Base-by-base conservation (phyloP, 257 asterid genomes). In the Mentha longifolia region DNA sequence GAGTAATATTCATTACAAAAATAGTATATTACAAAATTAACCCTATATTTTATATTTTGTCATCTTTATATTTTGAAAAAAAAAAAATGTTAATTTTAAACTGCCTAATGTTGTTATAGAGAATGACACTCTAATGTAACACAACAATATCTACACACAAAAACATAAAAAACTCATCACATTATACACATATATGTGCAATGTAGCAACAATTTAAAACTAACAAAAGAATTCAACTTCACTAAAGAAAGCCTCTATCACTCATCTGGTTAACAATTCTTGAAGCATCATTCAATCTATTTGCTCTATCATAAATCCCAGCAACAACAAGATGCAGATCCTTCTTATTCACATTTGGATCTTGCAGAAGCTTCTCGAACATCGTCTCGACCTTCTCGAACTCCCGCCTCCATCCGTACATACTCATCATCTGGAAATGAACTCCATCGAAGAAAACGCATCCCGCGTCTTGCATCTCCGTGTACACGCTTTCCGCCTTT, bases 391-490 rank as follows among this genome's bases (percentile, higher is more conserved):
- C 88, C 88, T 49, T 80, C 63, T 76, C 83, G n/a, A 85, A 94
- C 61, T 91, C 87, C 74, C 83, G 72, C 78, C 86, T 83, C 16
- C 81, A 86, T 1, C 93, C 99, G 25, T 78, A 84, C 16, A 94
- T 85, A 61, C 90, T 85, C 75, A 94, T 81, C 99, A 94, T 94
- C 77, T 94, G 98, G 74, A 91, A 94, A 70, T 92, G 97, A 72
- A 95, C 95, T 67, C 86, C 95, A 30, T 89, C 89, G 0, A 89
- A 78, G 79, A 89, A 89, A 68, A 86, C 83, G 63, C 95, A 89
- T 7, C 96, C 97, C 69, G 84, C 97, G 25, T 84, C 95, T 39
- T 80, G 89, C 88, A 95, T 76, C 82, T 88, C 96, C 69, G 17
- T 78, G 74, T 89, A 95, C 13, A 85, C 62, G 1, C 55, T 71